Base-by-base conservation (phyloP, 2,329 filamentous ascomycete genomes). In the Ustilaginoidea virens region DNA sequence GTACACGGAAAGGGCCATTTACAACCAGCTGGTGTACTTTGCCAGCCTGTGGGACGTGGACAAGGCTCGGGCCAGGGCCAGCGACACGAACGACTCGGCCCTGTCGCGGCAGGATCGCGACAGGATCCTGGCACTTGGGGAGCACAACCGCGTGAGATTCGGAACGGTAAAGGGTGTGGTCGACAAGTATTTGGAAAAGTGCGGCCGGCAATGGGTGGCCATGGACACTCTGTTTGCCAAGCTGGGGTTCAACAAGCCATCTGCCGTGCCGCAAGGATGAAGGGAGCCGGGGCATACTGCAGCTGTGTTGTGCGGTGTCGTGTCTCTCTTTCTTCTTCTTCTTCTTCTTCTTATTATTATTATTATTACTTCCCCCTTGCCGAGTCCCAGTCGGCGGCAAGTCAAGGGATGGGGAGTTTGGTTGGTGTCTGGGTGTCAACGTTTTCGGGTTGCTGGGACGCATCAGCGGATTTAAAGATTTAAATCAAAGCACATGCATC, bases 1-100 rank as follows among this genome's bases (percentile, higher is more conserved):
- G 56, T 78, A 81, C 46, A 66, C 69, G 1, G 90, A 96, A 58
- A 87, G 90, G 56, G 77, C 79, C 44, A 67, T 96, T 34, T 96
- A 94, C 58, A 96, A 92, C 52, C 90, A 98, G 56, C 63, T 98
- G 23, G 58, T 96, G 31, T 98, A 93, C 58, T 80, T 86, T 49
- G 69, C 79, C 17, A 68, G 68, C 27, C 56, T 96, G 31, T 98
- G 85, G 63, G 86, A 98, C 52, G 79, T 92, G 3, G 86, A 96
- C 36, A 83, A 81, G 55, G 79, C 79, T 10, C 70, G 71, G 38
- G 45, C 43, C 25, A 62, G 58, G 36, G 66, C 60, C 13, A 54
- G 49, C 25, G 60, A 54, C n/a, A 56, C 57, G 6, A 59, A 58
- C 15, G 68, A 61, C 25, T 51, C 47, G 44, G 56, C 63, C 27